These are phyloP conservation scores for Elsinoe perseae DNA, from an alignment of 2,329 filamentous ascomycete species.

Conservation along the genomic window DNA sequence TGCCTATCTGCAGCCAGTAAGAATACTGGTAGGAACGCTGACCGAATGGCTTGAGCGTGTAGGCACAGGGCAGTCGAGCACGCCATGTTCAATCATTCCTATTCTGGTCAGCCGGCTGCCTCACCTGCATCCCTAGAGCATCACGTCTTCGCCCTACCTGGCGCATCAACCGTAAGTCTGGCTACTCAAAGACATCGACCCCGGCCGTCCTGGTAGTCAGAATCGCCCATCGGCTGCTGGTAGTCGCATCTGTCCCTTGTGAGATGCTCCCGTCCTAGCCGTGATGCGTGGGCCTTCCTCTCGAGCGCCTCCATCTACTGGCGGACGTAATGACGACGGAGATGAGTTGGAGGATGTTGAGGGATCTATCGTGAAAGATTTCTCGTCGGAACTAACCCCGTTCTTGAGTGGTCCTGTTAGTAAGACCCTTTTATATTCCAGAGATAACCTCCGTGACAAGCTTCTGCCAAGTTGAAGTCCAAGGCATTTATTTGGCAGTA, in stretches of 20 bases:
- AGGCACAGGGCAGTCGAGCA: neutral
- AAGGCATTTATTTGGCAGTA: neutral
- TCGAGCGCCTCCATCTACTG: neutral
- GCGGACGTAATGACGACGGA: constrained; percentile 7
- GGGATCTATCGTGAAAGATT: neutral
- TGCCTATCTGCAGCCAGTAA: constrained; percentile 9
- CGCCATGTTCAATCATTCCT: constrained; percentile 5
- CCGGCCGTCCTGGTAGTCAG: neutral
- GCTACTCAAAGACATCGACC: constrained; percentile 1
- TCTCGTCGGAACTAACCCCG: constrained; percentile 5
- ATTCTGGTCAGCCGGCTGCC: constrained; percentile 2
- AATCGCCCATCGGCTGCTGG: neutral
- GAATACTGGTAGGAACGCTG: neutral
- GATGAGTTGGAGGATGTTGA: constrained; percentile 4
- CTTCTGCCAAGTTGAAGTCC: constrained; percentile 11
- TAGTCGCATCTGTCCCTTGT: neutral
- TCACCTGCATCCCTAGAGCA: constrained; percentile 12
- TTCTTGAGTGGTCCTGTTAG: constrained; percentile 9
- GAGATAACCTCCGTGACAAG: constrained; percentile 2
- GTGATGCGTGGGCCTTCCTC: constrained; percentile 1
- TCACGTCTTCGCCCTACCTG: constrained; percentile 3
- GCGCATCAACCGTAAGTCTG: neutral
- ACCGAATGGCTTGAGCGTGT: neutral
- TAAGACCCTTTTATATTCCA: neutral
- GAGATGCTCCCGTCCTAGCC: constrained; percentile 1